Percentiles rank a stretch among this genome's conserved stretches.
These are phyloP conservation scores for Ceratocystis colombiana DNA, from an alignment of 2,329 filamentous ascomycete species.

Conservation along the genomic window DNA sequence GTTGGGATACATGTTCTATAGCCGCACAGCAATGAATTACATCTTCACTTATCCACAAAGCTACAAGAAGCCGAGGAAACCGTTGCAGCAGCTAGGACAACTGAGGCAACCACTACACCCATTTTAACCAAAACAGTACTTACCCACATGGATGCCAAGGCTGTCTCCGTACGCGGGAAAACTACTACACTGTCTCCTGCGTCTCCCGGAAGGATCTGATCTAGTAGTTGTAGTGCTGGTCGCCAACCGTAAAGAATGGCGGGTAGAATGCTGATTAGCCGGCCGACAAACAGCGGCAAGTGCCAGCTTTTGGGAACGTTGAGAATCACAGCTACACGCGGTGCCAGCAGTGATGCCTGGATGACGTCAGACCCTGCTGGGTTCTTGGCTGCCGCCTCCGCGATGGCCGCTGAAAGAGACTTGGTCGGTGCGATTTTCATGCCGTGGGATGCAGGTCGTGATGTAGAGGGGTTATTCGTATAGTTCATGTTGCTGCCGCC, in stretches of 20 bases:
- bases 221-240: conserved; percentile 57
- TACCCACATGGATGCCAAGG: conserved; percentile 65
- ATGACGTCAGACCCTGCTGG: conserved; percentile 17
- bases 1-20: not conserved
- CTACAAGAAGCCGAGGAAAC: not conserved
- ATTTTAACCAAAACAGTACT: conserved; percentile 30
- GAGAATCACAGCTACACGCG: conserved; percentile 66
- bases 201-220: conserved; percentile 45
- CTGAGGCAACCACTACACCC: not conserved
- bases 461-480: not conserved
- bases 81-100: conserved; percentile 3
- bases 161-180: conserved; percentile 53
- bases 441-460: conserved; percentile 9
- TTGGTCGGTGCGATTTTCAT: conserved; percentile 24
- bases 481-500: not conserved
- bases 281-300: conserved; percentile 59
- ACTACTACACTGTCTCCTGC: conserved; percentile 15
- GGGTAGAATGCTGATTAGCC: conserved; percentile 61
- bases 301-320: conserved; percentile 66
- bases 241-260: conserved; percentile 62
- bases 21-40: not conserved
- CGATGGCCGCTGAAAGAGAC: conserved; percentile 22
- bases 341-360: conserved; percentile 49
- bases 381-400: conserved; percentile 21
- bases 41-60: too few relatives aligned